Conservation (phyloP, 495 filamentous ascomycete species). For the Lasiosphaeriaceae sp. region DNA sequence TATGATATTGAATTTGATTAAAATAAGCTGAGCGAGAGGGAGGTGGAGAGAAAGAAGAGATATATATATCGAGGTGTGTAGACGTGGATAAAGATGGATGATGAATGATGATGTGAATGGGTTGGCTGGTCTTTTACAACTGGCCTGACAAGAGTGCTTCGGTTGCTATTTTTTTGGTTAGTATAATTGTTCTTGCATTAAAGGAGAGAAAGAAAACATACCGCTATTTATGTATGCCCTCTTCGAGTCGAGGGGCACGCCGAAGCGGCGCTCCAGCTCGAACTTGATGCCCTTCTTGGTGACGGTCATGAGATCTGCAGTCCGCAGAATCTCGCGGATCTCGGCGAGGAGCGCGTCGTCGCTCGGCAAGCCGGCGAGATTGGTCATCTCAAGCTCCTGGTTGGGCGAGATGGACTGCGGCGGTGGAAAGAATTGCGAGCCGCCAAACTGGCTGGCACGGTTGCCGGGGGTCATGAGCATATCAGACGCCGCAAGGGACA, state of each 20-base stretch:
- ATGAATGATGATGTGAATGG: background rate
- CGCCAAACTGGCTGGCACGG: conserved; percentile 48
- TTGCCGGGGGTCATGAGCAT: conserved; percentile 36
- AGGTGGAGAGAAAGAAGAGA: background rate
- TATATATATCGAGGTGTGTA: background rate
- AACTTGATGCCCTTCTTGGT: conserved; percentile 98
- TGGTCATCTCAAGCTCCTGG: conserved; percentile 67
- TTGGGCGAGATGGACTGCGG: conserved; percentile 5
- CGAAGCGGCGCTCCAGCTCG: conserved; percentile 87
- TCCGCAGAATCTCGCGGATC: conserved; percentile 87
- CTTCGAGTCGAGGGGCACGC: conserved; percentile 71
- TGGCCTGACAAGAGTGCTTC: conserved; percentile 48
- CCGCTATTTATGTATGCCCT: conserved; percentile 91
- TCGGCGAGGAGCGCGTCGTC: conserved; percentile 91
- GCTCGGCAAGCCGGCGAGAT: conserved; percentile 63
- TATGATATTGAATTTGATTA: no score
- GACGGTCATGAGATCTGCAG: conserved; percentile 91
- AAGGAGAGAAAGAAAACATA: conserved; percentile 43
- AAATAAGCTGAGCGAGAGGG: no score
- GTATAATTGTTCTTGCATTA: background rate
- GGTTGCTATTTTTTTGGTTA: conserved; percentile 33
- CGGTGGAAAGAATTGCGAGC: conserved; percentile 42
- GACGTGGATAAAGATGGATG: background rate
- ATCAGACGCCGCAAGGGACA: conserved; percentile 79
- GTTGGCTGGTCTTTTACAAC: conserved; percentile 29